Evolutionary conservation across 148 eudicot species (phyloP), one percentile per base, ranked within the genome.

Genomic region (Agrostemma githago): DNA sequence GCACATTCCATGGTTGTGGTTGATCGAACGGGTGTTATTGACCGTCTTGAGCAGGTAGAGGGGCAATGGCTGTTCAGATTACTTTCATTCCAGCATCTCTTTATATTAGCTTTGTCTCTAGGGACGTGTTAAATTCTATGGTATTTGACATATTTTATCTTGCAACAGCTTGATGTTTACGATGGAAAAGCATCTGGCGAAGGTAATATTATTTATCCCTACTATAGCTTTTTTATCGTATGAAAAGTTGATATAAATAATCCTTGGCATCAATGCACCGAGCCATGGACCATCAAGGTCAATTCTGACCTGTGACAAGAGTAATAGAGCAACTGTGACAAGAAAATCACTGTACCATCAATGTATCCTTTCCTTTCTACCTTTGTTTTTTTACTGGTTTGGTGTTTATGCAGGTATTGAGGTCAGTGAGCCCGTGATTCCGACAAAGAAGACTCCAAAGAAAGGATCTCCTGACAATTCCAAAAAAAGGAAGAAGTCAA

Each of bases 1-100:
- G 96, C 90, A 8, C 98, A 90, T 83, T 85, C 98, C 58, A 80
- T 95, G 90, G 98, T 89, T 82, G 88, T 95, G 40, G 89, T 95
- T 73, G 96, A 92, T 77, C 90, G 89, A 70, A 82, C 87, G 8
- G 79, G 85, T 79, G 74, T 86, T 69, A 73, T 74, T 41, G 93
- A 90, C 42, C 88, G 88, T 78, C 96, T 95, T 79, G 97, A 95
- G 42, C 88, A 88, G 98, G 98, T 51, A 51, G 56, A 51, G 12
- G 56, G 56, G 14, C 56, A 11, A 11, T 51, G 15, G 15, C 56
- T 10, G 56, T 10, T 11, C 15, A 2, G 15, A 51, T 3, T 10
- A 51, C 15, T 51, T 0, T 51, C 56, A 51, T 51, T 51, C 56
- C 56, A 51, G 56, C 16, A 26, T 26, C 34, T 1, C 56, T 48